Percentiles rank a stretch among this genome's conserved stretches.
These are phyloP conservation scores for Peniophora sp. DNA, from an alignment of 1,284 basidiomycete genomes.

Conservation along the genomic window DNA sequence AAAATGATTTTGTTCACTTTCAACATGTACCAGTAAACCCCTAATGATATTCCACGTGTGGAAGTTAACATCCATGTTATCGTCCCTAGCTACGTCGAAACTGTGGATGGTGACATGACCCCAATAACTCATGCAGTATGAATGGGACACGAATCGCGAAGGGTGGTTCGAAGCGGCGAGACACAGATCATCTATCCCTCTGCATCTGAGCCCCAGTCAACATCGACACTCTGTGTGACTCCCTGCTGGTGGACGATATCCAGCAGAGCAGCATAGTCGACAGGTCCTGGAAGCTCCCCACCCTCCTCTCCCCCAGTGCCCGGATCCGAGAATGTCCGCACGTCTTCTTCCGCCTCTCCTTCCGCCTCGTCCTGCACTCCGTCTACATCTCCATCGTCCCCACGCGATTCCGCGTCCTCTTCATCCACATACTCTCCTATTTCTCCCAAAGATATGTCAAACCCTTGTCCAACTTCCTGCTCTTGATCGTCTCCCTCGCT, in stretches of 20 bases:
- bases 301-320: slow-evolving; percentile 21
- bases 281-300: slow-evolving; percentile 24
- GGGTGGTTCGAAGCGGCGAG: too few relatives aligned
- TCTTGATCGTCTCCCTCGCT: slow-evolving; percentile 34
- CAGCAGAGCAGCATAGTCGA: slow-evolving; percentile 42
- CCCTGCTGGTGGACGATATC: slow-evolving; percentile 35
- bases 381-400: slow-evolving; percentile 19
- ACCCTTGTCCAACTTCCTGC: slow-evolving; percentile 16
- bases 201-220: slow-evolving; percentile 55
- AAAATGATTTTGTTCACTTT: too few relatives aligned
- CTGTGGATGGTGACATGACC: too few relatives aligned
- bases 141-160: too few relatives aligned
- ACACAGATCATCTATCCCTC: slow-evolving; percentile 16
- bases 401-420: slow-evolving; percentile 6
- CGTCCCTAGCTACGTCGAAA: too few relatives aligned
- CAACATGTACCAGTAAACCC: too few relatives aligned
- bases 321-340: slow-evolving; percentile 21
- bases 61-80: too few relatives aligned
- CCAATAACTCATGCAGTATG: too few relatives aligned
- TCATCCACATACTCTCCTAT: slow-evolving; percentile 6
- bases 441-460: slow-evolving; percentile 6
- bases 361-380: slow-evolving; percentile 24
- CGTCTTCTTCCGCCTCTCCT: slow-evolving; percentile 13
- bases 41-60: too few relatives aligned
- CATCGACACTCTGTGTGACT: slow-evolving; percentile 40